Evolutionary conservation across 768 basidiomycete species (phyloP).

Genomic region (Mycena indigotica): DNA sequence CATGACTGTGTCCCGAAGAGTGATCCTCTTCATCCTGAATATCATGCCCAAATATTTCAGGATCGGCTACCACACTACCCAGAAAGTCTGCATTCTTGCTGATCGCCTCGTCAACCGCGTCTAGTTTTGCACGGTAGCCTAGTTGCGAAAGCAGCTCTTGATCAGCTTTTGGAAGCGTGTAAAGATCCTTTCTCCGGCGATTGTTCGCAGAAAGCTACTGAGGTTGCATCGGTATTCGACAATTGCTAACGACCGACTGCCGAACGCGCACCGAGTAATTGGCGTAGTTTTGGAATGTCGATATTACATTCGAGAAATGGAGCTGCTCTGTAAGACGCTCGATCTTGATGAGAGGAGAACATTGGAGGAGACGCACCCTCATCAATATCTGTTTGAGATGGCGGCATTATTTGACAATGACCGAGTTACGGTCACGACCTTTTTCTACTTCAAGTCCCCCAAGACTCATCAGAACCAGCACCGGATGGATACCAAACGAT

Average conservation of each 20-base stretch:
- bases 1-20: slow-evolving; percentile 16
- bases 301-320: slow-evolving; percentile 76
- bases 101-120: slow-evolving; percentile 81
- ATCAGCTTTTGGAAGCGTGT: slow-evolving; percentile 67
- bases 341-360: slow-evolving; percentile 2
- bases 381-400: not conserved
- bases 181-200: slow-evolving; percentile 75
- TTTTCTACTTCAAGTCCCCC: no score
- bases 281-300: slow-evolving; percentile 75
- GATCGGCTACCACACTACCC: slow-evolving; percentile 69
- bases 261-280: slow-evolving; percentile 65
- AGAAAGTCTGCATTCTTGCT: slow-evolving; percentile 79
- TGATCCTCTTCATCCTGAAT: slow-evolving; percentile 22
- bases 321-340: slow-evolving; percentile 54
- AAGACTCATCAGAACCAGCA: no score
- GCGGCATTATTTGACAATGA: no score
- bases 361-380: not conserved
- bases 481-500: no score
- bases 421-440: no score
- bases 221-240: no score
- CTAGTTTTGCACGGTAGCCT: slow-evolving; percentile 79
- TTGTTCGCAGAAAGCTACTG: slow-evolving; percentile 54
- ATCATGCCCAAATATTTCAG: slow-evolving; percentile 76
- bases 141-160: slow-evolving; percentile 65
- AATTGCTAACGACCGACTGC: no score